Conservation (phyloP, 371 early-diverging fungal species). For the Haplosporangium sp. region DNA sequence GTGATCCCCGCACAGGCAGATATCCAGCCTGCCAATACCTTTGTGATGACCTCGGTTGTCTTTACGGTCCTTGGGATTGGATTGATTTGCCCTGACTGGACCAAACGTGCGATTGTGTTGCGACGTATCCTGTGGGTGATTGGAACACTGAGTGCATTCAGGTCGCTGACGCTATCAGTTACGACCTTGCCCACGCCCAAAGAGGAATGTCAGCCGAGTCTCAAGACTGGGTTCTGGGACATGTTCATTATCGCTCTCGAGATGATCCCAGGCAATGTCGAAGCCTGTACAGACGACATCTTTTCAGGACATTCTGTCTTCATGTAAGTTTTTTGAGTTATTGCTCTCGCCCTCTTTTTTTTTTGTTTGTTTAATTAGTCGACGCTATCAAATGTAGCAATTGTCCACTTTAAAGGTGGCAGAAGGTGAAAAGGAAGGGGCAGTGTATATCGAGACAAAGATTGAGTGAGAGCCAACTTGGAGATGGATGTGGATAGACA, state of each 20-base stretch:
- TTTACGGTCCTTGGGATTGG: conserved; percentile 60
- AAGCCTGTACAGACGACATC: conserved; percentile 79
- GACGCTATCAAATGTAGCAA: no score
- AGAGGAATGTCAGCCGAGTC: conserved; percentile 62
- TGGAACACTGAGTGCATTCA: conserved; percentile 64
- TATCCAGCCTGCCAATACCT: conserved; percentile 58
- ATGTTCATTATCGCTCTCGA: conserved; percentile 52
- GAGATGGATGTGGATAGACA: no score
- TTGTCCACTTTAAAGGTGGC: no score
- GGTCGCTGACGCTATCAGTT: conserved; percentile 71
- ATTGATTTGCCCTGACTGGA: conserved; percentile 63
- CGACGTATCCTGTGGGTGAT: conserved; percentile 72
- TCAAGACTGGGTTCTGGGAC: conserved; percentile 54
- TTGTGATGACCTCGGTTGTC: conserved; percentile 59
- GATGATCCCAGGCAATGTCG: conserved; percentile 60
- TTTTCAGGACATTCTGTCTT: conserved; percentile 80
- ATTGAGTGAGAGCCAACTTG: no score
- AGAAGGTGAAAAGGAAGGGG: no score
- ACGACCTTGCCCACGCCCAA: conserved; percentile 77
- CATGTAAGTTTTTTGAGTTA: conserved; percentile 54
- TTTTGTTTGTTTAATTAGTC: neutral
- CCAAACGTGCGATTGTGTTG: conserved; percentile 63
- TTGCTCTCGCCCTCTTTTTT: neutral
- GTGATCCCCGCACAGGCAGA: conserved; percentile 36
- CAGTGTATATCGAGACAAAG: no score